Conservation (phyloP, 1,284 basidiomycete species). For the Papiliotrema laurentii region DNA sequence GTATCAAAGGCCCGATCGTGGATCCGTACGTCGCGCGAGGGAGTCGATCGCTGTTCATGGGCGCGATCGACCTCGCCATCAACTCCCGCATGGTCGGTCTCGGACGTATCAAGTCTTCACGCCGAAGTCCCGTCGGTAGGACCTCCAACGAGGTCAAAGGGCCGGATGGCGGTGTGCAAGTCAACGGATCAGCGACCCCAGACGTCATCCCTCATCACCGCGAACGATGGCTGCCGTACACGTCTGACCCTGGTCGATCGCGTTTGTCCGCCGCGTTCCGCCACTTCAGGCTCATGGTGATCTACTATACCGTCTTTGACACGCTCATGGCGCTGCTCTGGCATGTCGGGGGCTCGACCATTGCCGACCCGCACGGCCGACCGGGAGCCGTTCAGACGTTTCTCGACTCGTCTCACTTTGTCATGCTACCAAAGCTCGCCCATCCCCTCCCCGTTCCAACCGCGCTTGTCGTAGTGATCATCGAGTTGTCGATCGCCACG, state of each 20-base stretch:
- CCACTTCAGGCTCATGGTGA: slow-evolving; percentile 17
- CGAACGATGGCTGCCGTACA: slow-evolving; percentile 16
- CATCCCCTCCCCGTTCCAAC: slow-evolving; percentile 5
- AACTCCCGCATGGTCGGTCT: slow-evolving; percentile 39
- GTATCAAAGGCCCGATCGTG: slow-evolving; percentile 21
- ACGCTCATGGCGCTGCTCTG: slow-evolving; percentile 26
- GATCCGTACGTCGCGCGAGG: slow-evolving; percentile 31
- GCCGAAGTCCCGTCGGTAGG: background rate
- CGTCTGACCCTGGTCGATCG: slow-evolving; percentile 11
- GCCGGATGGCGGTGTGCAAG: slow-evolving; percentile 9
- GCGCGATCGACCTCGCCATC: slow-evolving; percentile 27
- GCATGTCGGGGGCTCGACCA: slow-evolving; percentile 18
- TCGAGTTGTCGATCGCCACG: slow-evolving; percentile 21
- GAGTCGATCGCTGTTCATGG: slow-evolving; percentile 11
- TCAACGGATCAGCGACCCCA: too few species aligned
- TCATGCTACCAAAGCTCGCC: slow-evolving; percentile 19
- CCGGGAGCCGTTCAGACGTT: slow-evolving; percentile 21
- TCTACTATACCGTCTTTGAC: slow-evolving; percentile 30
- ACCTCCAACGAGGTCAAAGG: background rate
- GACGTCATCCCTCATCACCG: slow-evolving; percentile 3
- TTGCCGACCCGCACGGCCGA: slow-evolving; percentile 13
- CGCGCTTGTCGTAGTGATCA: slow-evolving; percentile 13
- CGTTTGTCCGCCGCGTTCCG: slow-evolving; percentile 20
- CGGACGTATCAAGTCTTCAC: slow-evolving; percentile 7
- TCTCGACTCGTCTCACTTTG: slow-evolving; percentile 14